Evolutionary conservation across 2,329 filamentous ascomycete species (phyloP), one percentile per base, ranked within the genome.

Genomic region (Aspergillus pseudotamarii): DNA sequence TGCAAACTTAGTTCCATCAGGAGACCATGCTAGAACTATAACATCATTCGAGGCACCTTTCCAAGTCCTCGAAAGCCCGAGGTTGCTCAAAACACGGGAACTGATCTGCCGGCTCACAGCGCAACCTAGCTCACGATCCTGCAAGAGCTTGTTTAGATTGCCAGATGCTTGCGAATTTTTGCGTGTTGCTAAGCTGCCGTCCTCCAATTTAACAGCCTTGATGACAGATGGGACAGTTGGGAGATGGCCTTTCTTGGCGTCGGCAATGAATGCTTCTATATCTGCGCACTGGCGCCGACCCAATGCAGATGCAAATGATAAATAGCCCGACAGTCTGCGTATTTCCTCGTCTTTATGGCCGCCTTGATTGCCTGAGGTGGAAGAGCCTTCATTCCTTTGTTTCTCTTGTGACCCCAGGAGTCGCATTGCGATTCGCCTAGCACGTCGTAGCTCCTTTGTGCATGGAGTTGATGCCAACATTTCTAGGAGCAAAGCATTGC

Each of bases 41-140:
- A 89, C 81, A 71, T 89, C 87, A 28, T 84, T 83, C 0, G 86
- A 88, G 0, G 85, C 85, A 1, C 86, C 85, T 64, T 83, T 85
- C 79, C 84, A 88, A 16, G 79, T 77, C 58, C 76, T 79, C 30
- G 75, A 79, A 3, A 77, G 76, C 5, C 77, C 80, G 19, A 88
- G 69, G 1, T 79, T 75, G 28, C 80, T 73, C 36, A 69, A 70
- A 28, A 74, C 73, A 32, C 76, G 69, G 14, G 60, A 30, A 34
- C 61, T 59, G 57, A 75, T 50, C n/a, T 63, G 62, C 4, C 57
- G 59, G 16, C 66, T 62, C 16, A 59, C 56, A 12, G 28, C 30
- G 43, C 66, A 63, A n/a, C 71, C 72, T 21, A 77, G 54, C 64
- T 78, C 76, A 58, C 78, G 76, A 48, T 62, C 58, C 43, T 64